These are phyloP conservation scores for Actinomortierella wolfii DNA, from an alignment of 371 early-diverging fungal species.

Conservation along the genomic window DNA sequence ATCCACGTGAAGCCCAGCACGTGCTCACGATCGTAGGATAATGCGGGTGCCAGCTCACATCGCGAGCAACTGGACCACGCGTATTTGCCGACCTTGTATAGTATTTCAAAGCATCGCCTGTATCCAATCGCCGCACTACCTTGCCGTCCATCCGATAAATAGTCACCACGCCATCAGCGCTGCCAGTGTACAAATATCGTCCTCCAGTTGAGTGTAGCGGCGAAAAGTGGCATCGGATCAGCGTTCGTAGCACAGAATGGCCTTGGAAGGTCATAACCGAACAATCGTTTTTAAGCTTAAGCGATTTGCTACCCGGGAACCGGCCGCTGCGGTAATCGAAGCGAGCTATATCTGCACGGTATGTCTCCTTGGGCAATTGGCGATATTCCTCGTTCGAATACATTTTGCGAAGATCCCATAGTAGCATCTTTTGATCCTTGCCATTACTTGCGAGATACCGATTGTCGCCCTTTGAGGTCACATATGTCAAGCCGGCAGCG, in stretches of 20 bases:
- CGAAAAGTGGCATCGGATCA: slow-evolving; percentile 74
- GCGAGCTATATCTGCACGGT: not conserved
- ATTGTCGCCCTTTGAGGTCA: slow-evolving; percentile 68
- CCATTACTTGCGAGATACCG: slow-evolving; percentile 56
- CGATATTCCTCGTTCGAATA: slow-evolving; percentile 16
- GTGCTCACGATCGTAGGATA: slow-evolving; percentile 51
- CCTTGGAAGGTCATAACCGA: slow-evolving; percentile 63
- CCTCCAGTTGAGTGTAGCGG: slow-evolving; percentile 59
- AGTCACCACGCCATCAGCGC: slow-evolving; percentile 58
- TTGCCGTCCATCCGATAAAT: slow-evolving; percentile 50
- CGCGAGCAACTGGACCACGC: slow-evolving; percentile 47
- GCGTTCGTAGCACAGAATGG: slow-evolving; percentile 60
- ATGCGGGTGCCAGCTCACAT: slow-evolving; percentile 68
- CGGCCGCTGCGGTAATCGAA: slow-evolving; percentile 30
- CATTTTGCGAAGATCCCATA: slow-evolving; percentile 68
- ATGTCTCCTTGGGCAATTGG: slow-evolving; percentile 1
- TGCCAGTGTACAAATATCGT: slow-evolving; percentile 58
- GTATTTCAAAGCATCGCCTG: slow-evolving; percentile 18
- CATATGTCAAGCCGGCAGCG: slow-evolving; percentile 70
- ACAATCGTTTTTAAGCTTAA: slow-evolving; percentile 45
- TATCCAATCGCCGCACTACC: slow-evolving; percentile 33
- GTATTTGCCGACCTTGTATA: not conserved
- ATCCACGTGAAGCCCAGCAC: slow-evolving; percentile 11
- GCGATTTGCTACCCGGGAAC: slow-evolving; percentile 12
- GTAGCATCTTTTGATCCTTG: slow-evolving; percentile 63